These are phyloP conservation scores for Primulina tabacum DNA, from an alignment of 257 asterid genomes.

Conservation along the genomic window DNA sequence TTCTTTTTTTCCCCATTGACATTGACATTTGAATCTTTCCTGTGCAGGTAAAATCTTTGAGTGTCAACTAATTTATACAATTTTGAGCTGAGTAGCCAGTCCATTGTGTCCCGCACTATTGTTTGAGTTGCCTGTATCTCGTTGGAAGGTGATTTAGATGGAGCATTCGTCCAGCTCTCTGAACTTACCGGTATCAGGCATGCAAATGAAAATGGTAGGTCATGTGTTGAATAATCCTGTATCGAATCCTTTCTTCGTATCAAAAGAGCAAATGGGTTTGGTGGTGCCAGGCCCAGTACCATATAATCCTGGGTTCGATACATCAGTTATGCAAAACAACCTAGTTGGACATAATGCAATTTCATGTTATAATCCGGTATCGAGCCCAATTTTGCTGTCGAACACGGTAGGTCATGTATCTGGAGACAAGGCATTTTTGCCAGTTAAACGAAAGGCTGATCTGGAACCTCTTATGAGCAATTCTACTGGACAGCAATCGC, in stretches of 20 bases:
- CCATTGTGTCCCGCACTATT: constrained; percentile 47
- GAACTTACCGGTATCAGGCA: constrained; percentile 42
- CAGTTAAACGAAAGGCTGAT: constrained; percentile 79
- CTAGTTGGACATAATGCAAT: constrained; percentile 30
- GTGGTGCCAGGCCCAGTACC: constrained; percentile 36
- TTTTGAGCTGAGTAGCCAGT: not conserved
- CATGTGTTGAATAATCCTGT: constrained; percentile 35
- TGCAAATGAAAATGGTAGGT: constrained; percentile 43
- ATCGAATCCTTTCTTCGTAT: constrained; percentile 30
- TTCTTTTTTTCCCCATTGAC: not conserved
- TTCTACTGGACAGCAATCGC: constrained; percentile 39
- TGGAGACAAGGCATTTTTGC: constrained; percentile 41
- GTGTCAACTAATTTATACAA: constrained; percentile 4
- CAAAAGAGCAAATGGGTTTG: constrained; percentile 34
- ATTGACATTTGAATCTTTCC: constrained; percentile 8
- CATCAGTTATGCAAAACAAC: constrained; percentile 27
- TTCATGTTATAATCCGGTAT: constrained; percentile 29
- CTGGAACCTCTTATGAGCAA: constrained; percentile 30
- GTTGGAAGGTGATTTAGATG: constrained; percentile 50
- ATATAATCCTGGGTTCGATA: constrained; percentile 31
- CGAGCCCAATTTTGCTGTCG: constrained; percentile 35
- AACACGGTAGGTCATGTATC: constrained; percentile 32
- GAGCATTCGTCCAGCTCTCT: constrained; percentile 50
- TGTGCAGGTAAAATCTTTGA: constrained; percentile 21
- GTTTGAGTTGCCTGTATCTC: constrained; percentile 40